These are phyloP conservation scores for Colletotrichum cordylinicola DNA, from an alignment of 2,329 filamentous ascomycete species.

Conservation along the genomic window DNA sequence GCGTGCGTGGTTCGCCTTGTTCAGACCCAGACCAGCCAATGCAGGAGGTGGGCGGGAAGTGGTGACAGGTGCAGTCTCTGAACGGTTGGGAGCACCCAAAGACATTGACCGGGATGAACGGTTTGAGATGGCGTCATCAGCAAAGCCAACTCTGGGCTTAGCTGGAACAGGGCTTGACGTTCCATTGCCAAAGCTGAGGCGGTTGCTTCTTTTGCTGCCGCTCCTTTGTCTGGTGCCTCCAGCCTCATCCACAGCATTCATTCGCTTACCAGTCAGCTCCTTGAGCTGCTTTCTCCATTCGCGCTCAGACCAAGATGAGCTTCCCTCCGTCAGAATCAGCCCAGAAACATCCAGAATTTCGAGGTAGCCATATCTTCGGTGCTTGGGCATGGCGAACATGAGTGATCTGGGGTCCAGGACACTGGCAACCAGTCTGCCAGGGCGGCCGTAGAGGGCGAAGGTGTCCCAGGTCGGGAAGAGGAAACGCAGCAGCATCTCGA, in stretches of 20 bases:
- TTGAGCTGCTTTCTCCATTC: conserved; percentile 93
- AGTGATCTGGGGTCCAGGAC: conserved; percentile 85
- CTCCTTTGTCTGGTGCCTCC: conserved; percentile 47
- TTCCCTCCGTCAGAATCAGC: conserved; percentile 80
- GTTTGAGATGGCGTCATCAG: conserved; percentile 55
- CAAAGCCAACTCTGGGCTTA: conserved; percentile 60
- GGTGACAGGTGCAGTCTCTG: conserved; percentile 55
- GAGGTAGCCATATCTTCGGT: conserved; percentile 87
- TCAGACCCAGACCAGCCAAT: conserved; percentile 32
- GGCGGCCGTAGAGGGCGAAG: conserved; percentile 89
- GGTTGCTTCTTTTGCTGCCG: conserved; percentile 63
- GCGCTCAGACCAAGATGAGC: conserved; percentile 78
- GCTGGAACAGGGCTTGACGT: conserved; percentile 30
- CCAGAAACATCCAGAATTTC: conserved; percentile 85
- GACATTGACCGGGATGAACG: conserved; percentile 60
- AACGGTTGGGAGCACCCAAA: conserved; percentile 45
- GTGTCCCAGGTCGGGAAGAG: conserved; percentile 94
- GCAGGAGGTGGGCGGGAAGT: conserved; percentile 40
- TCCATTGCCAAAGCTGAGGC: conserved; percentile 56
- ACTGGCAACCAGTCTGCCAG: conserved; percentile 85
- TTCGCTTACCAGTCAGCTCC: conserved; percentile 81
- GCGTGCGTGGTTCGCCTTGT: conserved; percentile 44
- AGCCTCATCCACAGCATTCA: conserved; percentile 63
- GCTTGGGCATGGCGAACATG: conserved; percentile 97
- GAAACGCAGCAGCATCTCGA: conserved; percentile 93